These are phyloP conservation scores for Hanseniaspora clermontiae DNA, from an alignment of 805 yeast species.

Conservation along the genomic window DNA sequence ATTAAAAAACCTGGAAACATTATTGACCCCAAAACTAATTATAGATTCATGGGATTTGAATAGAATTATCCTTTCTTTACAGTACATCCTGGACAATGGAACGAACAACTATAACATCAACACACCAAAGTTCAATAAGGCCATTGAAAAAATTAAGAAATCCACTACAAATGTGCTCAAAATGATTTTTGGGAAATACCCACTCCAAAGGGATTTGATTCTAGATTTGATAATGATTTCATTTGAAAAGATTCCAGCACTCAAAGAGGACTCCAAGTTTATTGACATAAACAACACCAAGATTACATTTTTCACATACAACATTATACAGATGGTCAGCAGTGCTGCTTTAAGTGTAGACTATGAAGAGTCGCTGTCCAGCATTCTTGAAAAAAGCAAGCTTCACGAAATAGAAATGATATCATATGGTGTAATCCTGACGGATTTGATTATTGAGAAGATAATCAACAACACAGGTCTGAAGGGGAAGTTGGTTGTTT, in stretches of 20 bases:
- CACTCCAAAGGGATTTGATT: slow-evolving; percentile 47
- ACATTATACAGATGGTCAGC: slow-evolving; percentile 20
- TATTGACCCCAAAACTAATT: not conserved
- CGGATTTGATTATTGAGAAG: slow-evolving; percentile 19
- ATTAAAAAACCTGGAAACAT: not conserved
- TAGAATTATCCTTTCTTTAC: slow-evolving; percentile 41
- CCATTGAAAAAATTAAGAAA: slow-evolving; percentile 20
- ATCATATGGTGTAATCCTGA: slow-evolving; percentile 20
- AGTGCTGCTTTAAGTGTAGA: not conserved
- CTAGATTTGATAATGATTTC: slow-evolving; percentile 46
- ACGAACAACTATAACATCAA: slow-evolving; percentile 14
- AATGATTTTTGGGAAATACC: slow-evolving; percentile 31
- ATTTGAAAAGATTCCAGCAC: slow-evolving; percentile 37
- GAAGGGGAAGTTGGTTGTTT: slow-evolving; percentile 10
- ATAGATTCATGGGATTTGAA: slow-evolving; percentile 45
- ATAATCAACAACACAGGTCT: slow-evolving; percentile 5
- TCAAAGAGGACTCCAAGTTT: slow-evolving; percentile 27
- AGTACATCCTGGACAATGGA: slow-evolving; percentile 19
- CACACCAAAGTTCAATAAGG: slow-evolving; percentile 6
- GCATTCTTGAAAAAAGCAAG: slow-evolving; percentile 5
- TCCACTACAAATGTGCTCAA: slow-evolving; percentile 23
- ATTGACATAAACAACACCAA: slow-evolving; percentile 16
- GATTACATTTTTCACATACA: slow-evolving; percentile 23
- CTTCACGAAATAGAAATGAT: slow-evolving; percentile 6
- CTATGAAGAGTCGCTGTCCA: not conserved